Evolutionary conservation across 306 rosid genomes (phyloP).

Genomic region (Albizia julibrissin): DNA sequence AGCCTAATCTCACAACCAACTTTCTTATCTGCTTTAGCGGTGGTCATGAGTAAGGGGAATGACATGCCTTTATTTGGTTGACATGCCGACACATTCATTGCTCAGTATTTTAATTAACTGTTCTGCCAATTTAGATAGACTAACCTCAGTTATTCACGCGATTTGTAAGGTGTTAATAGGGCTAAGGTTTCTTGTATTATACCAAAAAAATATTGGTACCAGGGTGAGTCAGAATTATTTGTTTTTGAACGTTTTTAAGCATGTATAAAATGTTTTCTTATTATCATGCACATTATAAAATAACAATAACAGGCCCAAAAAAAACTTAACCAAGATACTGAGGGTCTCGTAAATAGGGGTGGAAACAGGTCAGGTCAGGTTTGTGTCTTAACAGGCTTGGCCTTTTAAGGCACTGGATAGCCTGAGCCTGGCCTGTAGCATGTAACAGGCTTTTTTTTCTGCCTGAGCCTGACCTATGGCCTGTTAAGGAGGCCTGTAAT

Average conservation of each 20-base stretch:
- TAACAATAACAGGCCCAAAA: too few relatives aligned
- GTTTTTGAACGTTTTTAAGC: neutral
- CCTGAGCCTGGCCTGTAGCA: too few relatives aligned
- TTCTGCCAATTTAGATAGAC: neutral
- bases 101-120: neutral
- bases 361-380: too few relatives aligned
- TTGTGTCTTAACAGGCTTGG: too few relatives aligned
- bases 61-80: neutral
- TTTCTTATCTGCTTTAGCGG: neutral
- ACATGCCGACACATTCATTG: neutral
- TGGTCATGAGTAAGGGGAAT: neutral
- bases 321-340: too few relatives aligned
- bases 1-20: neutral
- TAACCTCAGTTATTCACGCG: neutral
- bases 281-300: too few relatives aligned
- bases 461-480: too few relatives aligned
- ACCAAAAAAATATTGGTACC: neutral
- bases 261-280: too few relatives aligned
- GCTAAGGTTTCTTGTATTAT: neutral
- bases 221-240: neutral
- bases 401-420: too few relatives aligned
- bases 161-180: neutral
- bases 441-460: too few relatives aligned
- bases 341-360: too few relatives aligned
- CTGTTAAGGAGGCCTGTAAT: too few relatives aligned